phyloP scores from a whole-genome alignment of 1,284 basidiomycete genomes.

The Moniliella sp. region DNA sequence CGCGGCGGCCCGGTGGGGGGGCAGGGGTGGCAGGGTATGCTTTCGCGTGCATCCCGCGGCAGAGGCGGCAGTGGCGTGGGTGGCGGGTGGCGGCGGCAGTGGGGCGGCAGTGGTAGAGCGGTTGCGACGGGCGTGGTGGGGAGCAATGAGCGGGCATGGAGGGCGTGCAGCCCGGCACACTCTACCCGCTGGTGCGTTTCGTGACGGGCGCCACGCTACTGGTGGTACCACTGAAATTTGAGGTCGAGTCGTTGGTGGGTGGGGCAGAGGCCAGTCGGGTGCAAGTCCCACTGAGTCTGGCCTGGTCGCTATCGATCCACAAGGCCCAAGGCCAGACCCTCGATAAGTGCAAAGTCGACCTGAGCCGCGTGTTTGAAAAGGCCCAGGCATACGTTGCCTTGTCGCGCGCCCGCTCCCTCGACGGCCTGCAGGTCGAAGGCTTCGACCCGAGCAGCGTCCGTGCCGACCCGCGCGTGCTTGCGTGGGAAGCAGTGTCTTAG shows the following conservation, averaged over 20 bases:
- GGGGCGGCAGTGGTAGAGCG: not conserved
- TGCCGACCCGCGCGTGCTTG: not conserved
- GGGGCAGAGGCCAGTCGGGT: conserved; percentile 1
- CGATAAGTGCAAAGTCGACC: conserved; percentile 23
- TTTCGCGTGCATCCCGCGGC: not conserved
- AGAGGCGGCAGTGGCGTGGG: not conserved
- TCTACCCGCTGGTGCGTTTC: conserved; percentile 1
- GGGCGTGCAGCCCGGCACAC: not conserved
- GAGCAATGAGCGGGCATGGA: not conserved
- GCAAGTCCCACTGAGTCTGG: conserved; percentile 22
- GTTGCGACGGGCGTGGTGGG: too few species aligned
- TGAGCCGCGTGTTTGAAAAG: conserved; percentile 26
- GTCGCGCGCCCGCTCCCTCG: conserved; percentile 72
- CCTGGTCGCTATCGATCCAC: conserved; percentile 28
- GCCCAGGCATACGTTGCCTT: conserved; percentile 78
- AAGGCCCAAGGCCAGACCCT: conserved; percentile 31
- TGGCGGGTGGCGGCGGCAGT: not conserved
- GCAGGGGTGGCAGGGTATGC: not conserved
- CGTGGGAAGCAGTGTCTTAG: too few species aligned
- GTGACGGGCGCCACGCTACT: not conserved
- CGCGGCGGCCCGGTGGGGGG: not conserved
- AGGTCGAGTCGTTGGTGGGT: conserved; percentile 1
- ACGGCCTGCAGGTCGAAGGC: conserved; percentile 68
- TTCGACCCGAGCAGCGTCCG: conserved; percentile 38
- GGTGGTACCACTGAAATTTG: not conserved